Conservation (phyloP, 129 eudicot genomes). For the Flaveria bidentis region DNA sequence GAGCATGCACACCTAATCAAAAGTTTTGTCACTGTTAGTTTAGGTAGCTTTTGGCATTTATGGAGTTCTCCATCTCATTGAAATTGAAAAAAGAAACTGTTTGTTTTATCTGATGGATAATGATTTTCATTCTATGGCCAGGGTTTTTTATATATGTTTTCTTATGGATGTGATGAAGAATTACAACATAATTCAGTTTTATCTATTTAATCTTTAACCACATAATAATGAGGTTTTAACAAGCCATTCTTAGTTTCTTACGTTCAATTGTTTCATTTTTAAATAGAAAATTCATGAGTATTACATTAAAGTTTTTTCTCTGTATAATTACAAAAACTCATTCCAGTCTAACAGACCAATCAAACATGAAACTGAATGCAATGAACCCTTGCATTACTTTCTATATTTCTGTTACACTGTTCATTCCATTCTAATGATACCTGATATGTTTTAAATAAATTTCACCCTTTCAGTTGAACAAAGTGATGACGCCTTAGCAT, state of each 20-base stretch:
- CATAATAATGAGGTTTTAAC: too few species aligned
- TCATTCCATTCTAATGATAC: neutral
- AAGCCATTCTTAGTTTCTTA: neutral
- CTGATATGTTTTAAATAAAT: neutral
- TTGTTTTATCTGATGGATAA: neutral
- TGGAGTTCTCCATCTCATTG: neutral
- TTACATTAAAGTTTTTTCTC: neutral
- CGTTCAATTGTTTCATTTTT: neutral
- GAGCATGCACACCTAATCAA: neutral
- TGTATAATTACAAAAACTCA: neutral
- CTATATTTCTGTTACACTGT: neutral
- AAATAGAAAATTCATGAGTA: neutral
- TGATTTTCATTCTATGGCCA: neutral
- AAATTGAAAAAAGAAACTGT: neutral
- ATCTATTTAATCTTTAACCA: neutral
- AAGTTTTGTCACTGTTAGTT: neutral
- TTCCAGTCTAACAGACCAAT: neutral
- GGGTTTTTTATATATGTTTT: neutral
- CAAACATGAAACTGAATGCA: neutral
- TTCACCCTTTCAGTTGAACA: conserved; percentile 49
- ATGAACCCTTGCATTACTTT: neutral
- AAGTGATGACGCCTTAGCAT: conserved; percentile 47
- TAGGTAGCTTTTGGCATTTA: neutral
- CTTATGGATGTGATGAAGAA: neutral
- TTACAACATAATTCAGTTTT: neutral